Evolutionary conservation across 2,329 filamentous ascomycete genomes (phyloP).

Genomic region (Macrophomina tecta): DNA sequence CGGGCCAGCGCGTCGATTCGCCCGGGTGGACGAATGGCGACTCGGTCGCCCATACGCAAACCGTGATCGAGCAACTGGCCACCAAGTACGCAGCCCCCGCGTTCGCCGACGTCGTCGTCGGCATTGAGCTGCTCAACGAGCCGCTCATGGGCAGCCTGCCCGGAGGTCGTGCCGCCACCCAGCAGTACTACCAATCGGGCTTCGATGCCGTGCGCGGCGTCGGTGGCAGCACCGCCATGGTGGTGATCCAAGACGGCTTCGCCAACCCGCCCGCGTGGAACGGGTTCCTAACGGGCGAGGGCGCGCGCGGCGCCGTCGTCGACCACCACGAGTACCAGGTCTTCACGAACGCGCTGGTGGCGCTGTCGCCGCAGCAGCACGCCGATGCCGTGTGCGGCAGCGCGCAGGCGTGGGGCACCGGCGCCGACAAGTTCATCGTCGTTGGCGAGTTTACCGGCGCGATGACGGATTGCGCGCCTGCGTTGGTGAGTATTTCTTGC

Average conservation of each 20-base stretch:
- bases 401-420: constrained; percentile 51
- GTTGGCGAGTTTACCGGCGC: constrained; percentile 73
- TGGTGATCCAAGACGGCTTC: constrained; percentile 67
- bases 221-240: constrained; percentile 48
- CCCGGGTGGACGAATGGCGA: constrained; percentile 56
- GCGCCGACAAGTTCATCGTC: constrained; percentile 68
- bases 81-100: constrained; percentile 60
- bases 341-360: constrained; percentile 61
- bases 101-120: constrained; percentile 65
- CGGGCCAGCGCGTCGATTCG: constrained; percentile 55
- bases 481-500: constrained; percentile 36
- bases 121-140: constrained; percentile 65
- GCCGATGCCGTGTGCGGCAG: constrained; percentile 62
- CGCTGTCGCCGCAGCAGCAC: constrained; percentile 59
- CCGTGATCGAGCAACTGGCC: constrained; percentile 64
- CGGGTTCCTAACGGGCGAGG: constrained; percentile 61
- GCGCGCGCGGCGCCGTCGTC: constrained; percentile 62
- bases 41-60: constrained; percentile 57
- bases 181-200: constrained; percentile 62
- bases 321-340: constrained; percentile 75
- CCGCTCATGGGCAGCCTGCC: constrained; percentile 53
- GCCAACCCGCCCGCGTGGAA: constrained; percentile 63
- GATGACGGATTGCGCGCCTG: constrained; percentile 65
- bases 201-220: constrained; percentile 55
- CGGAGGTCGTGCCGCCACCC: constrained; percentile 53